A percentile compares a stretch with the other conserved stretches of the same genome.
Conservation (phyloP, 2,329 filamentous ascomycete genomes). For the Fusarium sp. region DNA sequence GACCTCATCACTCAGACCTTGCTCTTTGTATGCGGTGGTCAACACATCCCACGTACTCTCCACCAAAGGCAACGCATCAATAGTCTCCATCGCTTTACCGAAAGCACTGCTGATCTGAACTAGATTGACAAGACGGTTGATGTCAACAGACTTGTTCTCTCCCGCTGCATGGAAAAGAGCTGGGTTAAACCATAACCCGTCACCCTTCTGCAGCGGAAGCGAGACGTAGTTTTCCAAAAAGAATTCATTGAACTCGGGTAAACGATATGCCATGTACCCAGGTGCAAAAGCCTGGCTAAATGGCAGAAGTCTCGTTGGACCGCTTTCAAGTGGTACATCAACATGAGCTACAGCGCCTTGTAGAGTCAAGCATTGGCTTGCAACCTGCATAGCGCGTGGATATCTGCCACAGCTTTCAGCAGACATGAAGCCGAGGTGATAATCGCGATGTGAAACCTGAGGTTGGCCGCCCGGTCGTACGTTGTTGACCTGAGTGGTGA, state of each 20-base stretch:
- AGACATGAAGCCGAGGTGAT: slow-evolving; percentile 74
- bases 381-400: slow-evolving; percentile 65
- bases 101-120: slow-evolving; percentile 73
- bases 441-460: slow-evolving; percentile 72
- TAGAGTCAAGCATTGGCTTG: slow-evolving; percentile 70
- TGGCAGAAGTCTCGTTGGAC: slow-evolving; percentile 71
- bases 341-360: slow-evolving; percentile 74
- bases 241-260: slow-evolving; percentile 64
- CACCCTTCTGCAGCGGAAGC: slow-evolving; percentile 66
- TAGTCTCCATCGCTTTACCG: slow-evolving; percentile 73
- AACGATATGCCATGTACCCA: slow-evolving; percentile 70
- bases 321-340: slow-evolving; percentile 69
- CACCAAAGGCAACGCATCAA: slow-evolving; percentile 65
- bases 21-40: slow-evolving; percentile 46
- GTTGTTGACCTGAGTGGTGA: slow-evolving; percentile 74
- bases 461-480: slow-evolving; percentile 70
- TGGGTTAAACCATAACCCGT: slow-evolving; percentile 74
- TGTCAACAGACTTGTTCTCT: slow-evolving; percentile 61
- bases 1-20: slow-evolving; percentile 58
- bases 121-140: slow-evolving; percentile 71
- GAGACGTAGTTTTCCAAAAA: slow-evolving; percentile 67
- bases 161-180: slow-evolving; percentile 74
- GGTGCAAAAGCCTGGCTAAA: slow-evolving; percentile 69
- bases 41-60: slow-evolving; percentile 60
- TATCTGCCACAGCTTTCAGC: slow-evolving; percentile 60